Base-by-base conservation (phyloP, 2,329 filamentous ascomycete genomes). In the Exophiala viscosa region DNA sequence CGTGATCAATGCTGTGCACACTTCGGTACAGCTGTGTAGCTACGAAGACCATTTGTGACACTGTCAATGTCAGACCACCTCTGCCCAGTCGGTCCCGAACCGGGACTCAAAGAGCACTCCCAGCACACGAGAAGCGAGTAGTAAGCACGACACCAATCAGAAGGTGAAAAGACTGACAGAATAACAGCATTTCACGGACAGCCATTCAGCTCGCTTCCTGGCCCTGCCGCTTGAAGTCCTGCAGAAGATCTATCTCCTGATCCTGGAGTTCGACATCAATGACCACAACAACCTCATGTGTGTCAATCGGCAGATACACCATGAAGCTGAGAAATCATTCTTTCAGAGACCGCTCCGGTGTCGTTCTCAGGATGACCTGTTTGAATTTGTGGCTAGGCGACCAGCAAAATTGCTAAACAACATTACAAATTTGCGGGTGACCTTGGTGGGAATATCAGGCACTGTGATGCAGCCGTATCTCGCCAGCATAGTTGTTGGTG, bases 321-420 rank as follows among this genome's bases (percentile, higher is more conserved):
- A 18, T 31, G 55, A 60, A 45, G 57, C 57, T 9, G 56, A 35
- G 17, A 46, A 44, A 38, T 55, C 55, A 45, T 55, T 55, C 39
- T 58, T 51, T 33, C 41, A 36, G 7, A 17, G 55, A 23, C 52
- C 51, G 10, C 47, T 60, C 9, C n/a, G 23, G 4, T 55, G 47
- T 41, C 34, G 28, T 4, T 54, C 47, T 17, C 55, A 58, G 18
- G 31, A 55, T 13, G 45, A 56, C 14, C 44, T 60, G 14, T 23
- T 51, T 14, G 20, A 34, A 1, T 58, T 55, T 48, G 50, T 49
- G 13, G 23, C 48, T 8, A 45, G 11, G 5, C 18, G 43, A n/a
- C 28, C 50, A 13, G 10, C 44, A 13, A 42, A 14, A 7, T 32
- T 53, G 8, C 33, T 53, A 39, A 23, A 41, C 20, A 41, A 33